These are phyloP conservation scores for Oryza brachyantha DNA, from an alignment of 176 grass and related monocot species.

Conservation along the genomic window DNA sequence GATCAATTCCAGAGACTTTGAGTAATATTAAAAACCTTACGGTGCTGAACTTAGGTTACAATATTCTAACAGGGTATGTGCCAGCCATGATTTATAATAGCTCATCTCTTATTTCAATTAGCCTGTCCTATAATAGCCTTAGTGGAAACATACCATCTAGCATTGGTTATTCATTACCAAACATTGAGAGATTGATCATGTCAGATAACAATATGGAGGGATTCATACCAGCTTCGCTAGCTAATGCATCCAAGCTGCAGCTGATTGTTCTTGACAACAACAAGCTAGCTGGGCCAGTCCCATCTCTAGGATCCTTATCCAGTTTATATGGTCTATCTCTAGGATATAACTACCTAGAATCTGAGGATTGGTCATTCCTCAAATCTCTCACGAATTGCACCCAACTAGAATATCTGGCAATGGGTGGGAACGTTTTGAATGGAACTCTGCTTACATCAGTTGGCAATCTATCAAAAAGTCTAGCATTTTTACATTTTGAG, in stretches of 20 bases:
- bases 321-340: neutral
- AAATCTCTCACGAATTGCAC: neutral
- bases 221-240: slow-evolving; percentile 1
- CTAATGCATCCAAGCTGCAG: slow-evolving; percentile 6
- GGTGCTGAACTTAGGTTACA: neutral
- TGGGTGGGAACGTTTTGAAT: neutral
- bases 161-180: neutral
- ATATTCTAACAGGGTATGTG: neutral
- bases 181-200: neutral
- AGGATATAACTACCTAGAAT: neutral
- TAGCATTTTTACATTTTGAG: neutral
- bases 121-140: neutral
- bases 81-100: neutral
- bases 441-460: slow-evolving; percentile 29
- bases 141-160: neutral
- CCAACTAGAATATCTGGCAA: neutral
- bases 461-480: slow-evolving; percentile 22
- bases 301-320: slow-evolving; percentile 5
- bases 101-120: neutral
- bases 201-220: neutral
- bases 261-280: rapidly evolving
- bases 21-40: neutral
- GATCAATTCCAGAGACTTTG: neutral
- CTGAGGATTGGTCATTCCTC: neutral
- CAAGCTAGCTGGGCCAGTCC: neutral